Base-by-base conservation (phyloP, 1,139 yeast genomes). In the Blastobotrys capitulatus region DNA sequence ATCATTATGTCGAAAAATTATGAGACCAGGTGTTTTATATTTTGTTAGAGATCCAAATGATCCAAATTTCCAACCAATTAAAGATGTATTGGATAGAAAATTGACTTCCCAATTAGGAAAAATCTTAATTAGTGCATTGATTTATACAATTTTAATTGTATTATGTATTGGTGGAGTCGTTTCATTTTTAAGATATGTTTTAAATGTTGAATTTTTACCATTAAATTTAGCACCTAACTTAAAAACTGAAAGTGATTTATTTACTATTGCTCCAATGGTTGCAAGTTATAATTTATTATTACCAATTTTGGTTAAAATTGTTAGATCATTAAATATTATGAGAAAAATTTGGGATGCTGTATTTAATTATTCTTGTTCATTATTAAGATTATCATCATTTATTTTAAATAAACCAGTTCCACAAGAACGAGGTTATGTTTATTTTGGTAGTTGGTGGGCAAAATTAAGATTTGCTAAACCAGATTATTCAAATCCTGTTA, bases 11-110 rank as follows among this genome's bases (percentile, higher is more conserved):
- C 75, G 98, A 55, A 72, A 77, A 39, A 82, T 89, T 39, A 76
- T 92, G 57, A 78, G 99, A 49, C 83, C 87, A 0, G 99, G 98
- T 6, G 96, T 88, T 2, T 71, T 92, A 41, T 92, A 81, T 66
- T 92, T 94, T 68, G 86, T 94, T 51, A 76, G 96, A 56, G 89
- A 95, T 31, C 96, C 97, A 2, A 96, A 90, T 58, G 97, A 92
- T 63, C 96, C 96, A 29, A 85, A 88, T 58, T 83, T 89, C 40
- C 80, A 92, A 55, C 78, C 94, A n/a, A 77, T 92, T 42, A 92
- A 88, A 57, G 96, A 90, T 63, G 94, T 95, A 0, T 69, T 92
- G 53, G 83, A 85, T 49, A 81, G 86, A 56, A 87, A 96, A 0
- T 75, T 90, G 58, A 57, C 69, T 13, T 71, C 84, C 42, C 97